Evolutionary conservation across 345 rosid genomes (phyloP).

Genomic region (Trapa incisa): DNA sequence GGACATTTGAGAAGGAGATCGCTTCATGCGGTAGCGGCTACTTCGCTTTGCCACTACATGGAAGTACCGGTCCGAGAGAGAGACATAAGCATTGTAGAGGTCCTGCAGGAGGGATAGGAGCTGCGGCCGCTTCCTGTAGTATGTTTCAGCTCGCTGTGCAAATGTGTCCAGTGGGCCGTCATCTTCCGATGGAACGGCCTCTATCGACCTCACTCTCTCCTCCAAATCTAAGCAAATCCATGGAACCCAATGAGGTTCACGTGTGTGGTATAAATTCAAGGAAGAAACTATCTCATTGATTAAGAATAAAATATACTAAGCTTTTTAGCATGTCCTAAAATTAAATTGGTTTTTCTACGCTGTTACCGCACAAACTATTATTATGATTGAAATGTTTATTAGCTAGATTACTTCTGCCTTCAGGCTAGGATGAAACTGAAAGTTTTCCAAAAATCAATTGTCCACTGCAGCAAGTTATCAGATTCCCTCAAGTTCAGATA

Average conservation of each 20-base stretch:
- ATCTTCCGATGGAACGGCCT: slow-evolving; percentile 16
- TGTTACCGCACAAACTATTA: no score
- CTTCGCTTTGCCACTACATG: background rate
- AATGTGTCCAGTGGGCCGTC: slow-evolving; percentile 34
- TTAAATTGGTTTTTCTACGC: no score
- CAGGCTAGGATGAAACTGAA: no score
- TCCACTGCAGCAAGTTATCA: slow-evolving; percentile 1
- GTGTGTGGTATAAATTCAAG: background rate
- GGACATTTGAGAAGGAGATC: slow-evolving; percentile 1
- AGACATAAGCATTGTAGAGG: slow-evolving; percentile 42
- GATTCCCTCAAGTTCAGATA: background rate
- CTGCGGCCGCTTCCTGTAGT: slow-evolving; percentile 49
- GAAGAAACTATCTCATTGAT: background rate
- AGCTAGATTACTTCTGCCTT: no score
- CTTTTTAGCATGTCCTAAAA: no score
- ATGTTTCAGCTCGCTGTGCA: slow-evolving; percentile 57
- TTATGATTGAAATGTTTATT: no score
- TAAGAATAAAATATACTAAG: no score
- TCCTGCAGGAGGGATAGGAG: slow-evolving; percentile 43
- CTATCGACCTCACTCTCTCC: slow-evolving; percentile 32
- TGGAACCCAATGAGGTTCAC: background rate
- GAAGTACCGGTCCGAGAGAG: slow-evolving; percentile 26
- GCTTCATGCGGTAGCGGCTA: background rate
- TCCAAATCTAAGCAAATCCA: slow-evolving; percentile 26
- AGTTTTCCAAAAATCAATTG: background rate